Evolutionary conservation across 495 filamentous ascomycete genomes (phyloP), one percentile per base, ranked within the genome.

Genomic region (Aspergillus kassunensis): DNA sequence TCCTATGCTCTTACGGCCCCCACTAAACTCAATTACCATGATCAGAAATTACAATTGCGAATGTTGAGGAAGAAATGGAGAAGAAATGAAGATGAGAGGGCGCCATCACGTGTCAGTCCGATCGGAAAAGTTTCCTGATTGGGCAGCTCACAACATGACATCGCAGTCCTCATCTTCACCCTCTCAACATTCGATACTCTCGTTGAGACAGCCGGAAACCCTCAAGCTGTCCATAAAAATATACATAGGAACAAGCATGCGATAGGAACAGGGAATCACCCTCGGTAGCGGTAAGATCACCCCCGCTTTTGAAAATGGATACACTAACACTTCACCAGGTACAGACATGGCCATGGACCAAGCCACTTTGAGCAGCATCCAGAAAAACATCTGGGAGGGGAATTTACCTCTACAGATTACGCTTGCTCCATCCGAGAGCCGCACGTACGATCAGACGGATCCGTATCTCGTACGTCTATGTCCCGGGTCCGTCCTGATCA

Each of bases 391-490:
- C 46, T 82, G 79, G 79, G 61, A 73, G 9, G 79, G 79, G 15
- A 67, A 63, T 7, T 64, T 82, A 23, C 77, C 79, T 1, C 56
- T 82, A 36, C 69, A 79, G 45, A 79, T 82, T 51, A 65, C 59
- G 5, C 64, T 82, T 3, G 73, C 74, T 23, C 70, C 79, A 35
- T 74, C 72, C 10, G 79, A 82, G 60, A 80, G 78, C 48, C 72
- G 79, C 31, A 70, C 59, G 2, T 82, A 71, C 53, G 76, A 82
- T 47, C 59, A 79, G 46, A 74, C 77, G 12, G 78, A 81, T 49
- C 69, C 77, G 34, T 82, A 80, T 53, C 58, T 82, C 31, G 78
- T 81, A 73, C 37, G 57, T 49, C 19, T 18, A 39, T 30, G 18
- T 24, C 23, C 48, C 29, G 16, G 29, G 16, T 8, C 12, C 30